A percentile compares a stretch with the other conserved stretches of the same genome.
phyloP scores from a whole-genome alignment of 768 basidiomycete genomes.

The Suillus subalutaceus region DNA sequence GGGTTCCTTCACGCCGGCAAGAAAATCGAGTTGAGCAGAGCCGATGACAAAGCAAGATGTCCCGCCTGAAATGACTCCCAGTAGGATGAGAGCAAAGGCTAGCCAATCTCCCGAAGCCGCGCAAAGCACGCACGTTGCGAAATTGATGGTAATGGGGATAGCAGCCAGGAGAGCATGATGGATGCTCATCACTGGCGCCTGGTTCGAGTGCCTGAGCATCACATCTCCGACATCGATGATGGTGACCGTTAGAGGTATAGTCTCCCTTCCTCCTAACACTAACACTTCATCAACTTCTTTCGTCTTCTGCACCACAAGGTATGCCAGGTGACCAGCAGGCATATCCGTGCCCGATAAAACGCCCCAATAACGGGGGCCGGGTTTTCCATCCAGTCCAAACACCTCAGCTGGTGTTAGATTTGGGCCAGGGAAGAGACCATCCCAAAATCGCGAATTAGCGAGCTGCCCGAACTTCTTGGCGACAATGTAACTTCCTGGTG shows the following conservation, averaged over 20 bases:
- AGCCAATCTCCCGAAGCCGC: slow-evolving; percentile 34
- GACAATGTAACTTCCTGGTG: slow-evolving; percentile 34
- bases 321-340: slow-evolving; percentile 24
- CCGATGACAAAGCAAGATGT: slow-evolving; percentile 33
- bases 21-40: slow-evolving; percentile 29
- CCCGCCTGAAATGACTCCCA: slow-evolving; percentile 37
- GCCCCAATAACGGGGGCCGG: slow-evolving; percentile 31
- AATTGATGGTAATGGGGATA: slow-evolving; percentile 29
- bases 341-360: slow-evolving; percentile 27
- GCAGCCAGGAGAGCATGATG: slow-evolving; percentile 21
- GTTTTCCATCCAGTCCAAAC: slow-evolving; percentile 31
- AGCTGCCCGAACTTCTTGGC: slow-evolving; percentile 35
- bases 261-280: slow-evolving; percentile 23
- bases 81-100: slow-evolving; percentile 33
- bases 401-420: slow-evolving; percentile 21
- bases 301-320: slow-evolving; percentile 22
- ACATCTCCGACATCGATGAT: slow-evolving; percentile 17
- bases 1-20: slow-evolving; percentile 19
- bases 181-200: slow-evolving; percentile 12
- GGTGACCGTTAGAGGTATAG: slow-evolving; percentile 19
- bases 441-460: slow-evolving; percentile 28
- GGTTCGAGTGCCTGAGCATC: slow-evolving; percentile 12
- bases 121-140: slow-evolving; percentile 26
- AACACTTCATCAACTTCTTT: slow-evolving; percentile 14
- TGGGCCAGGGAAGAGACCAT: slow-evolving; percentile 27